Evolutionary conservation across 768 basidiomycete species (phyloP).

Genomic region (Macrolepiota dolichaula): DNA sequence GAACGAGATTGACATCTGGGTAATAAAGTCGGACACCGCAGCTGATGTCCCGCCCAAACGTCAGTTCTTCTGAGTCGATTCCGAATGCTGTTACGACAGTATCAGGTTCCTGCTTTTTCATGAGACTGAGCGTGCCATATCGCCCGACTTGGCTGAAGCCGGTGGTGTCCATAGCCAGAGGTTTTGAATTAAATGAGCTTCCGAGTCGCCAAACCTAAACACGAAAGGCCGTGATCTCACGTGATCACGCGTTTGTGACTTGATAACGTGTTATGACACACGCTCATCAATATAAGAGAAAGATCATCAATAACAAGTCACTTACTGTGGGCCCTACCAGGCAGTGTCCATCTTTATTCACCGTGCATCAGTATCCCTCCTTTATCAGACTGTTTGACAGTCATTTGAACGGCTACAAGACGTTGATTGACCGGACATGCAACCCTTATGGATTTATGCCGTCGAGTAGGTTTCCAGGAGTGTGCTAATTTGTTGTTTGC

Average conservation of each 20-base stretch:
- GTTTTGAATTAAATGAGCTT: background rate
- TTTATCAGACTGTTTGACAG: too few relatives aligned
- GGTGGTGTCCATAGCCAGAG: conserved; percentile 33
- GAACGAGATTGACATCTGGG: conserved; percentile 53
- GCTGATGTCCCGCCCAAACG: conserved; percentile 61
- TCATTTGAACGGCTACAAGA: too few relatives aligned
- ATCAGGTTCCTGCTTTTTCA: conserved; percentile 47
- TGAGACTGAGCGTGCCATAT: conserved; percentile 61
- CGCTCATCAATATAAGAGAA: too few relatives aligned
- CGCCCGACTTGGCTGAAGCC: conserved; percentile 54
- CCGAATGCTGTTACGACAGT: conserved; percentile 63
- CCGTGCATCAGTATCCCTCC: too few relatives aligned
- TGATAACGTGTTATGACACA: background rate
- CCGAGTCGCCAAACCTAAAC: background rate
- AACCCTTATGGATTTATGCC: background rate
- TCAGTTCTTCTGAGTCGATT: conserved; percentile 63
- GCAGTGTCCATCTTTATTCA: too few relatives aligned
- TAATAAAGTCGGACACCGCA: conserved; percentile 75
- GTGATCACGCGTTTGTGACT: conserved; percentile 3
- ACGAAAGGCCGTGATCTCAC: background rate
- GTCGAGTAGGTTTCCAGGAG: background rate
- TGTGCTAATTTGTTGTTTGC: too few relatives aligned
- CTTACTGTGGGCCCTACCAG: too few relatives aligned
- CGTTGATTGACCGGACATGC: too few relatives aligned
- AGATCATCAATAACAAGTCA: too few relatives aligned